Conservation (phyloP, 371 early-diverging fungal genomes). For the Caulochytrium protostelioides region DNA sequence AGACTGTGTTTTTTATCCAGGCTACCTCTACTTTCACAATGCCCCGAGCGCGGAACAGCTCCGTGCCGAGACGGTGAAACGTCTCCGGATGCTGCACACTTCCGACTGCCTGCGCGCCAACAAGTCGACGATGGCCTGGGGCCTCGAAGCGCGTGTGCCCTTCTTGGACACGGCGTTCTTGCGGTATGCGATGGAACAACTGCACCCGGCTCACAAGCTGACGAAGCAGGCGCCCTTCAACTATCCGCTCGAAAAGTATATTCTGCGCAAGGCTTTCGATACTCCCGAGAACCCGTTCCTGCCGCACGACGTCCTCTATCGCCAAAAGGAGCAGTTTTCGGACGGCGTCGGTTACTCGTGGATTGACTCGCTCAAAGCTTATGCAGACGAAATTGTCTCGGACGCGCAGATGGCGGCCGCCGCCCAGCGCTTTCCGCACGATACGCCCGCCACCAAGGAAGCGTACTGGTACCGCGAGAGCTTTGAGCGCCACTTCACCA, state of each 20-base stretch:
- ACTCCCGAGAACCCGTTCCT: slow-evolving; percentile 62
- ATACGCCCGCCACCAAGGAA: slow-evolving; percentile 85
- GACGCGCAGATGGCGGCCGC: slow-evolving; percentile 52
- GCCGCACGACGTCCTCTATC: slow-evolving; percentile 74
- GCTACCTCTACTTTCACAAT: slow-evolving; percentile 88
- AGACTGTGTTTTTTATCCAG: slow-evolving; percentile 10
- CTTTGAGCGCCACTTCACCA: slow-evolving; percentile 82
- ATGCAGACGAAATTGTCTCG: slow-evolving; percentile 40
- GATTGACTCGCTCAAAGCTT: slow-evolving; percentile 76
- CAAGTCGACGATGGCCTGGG: slow-evolving; percentile 97
- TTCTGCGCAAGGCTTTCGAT: slow-evolving; percentile 66
- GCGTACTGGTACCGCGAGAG: slow-evolving; percentile 78
- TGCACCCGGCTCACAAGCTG: slow-evolving; percentile 49
- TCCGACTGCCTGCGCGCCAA: slow-evolving; percentile 89
- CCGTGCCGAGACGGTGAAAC: slow-evolving; percentile 64
- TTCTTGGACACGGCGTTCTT: slow-evolving; percentile 77
- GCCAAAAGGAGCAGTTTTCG: slow-evolving; percentile 94
- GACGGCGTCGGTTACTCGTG: slow-evolving; percentile 93
- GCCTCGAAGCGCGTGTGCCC: slow-evolving; percentile 90
- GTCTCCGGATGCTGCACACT: slow-evolving; percentile 84
- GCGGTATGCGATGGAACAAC: slow-evolving; percentile 64
- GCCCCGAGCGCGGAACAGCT: slow-evolving; percentile 63
- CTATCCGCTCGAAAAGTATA: slow-evolving; percentile 65
- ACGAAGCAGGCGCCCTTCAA: slow-evolving; percentile 26
- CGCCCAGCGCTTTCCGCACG: slow-evolving; percentile 50